These are phyloP conservation scores for Trichophyton simii DNA, from an alignment of 2,329 filamentous ascomycete species.

Conservation along the genomic window DNA sequence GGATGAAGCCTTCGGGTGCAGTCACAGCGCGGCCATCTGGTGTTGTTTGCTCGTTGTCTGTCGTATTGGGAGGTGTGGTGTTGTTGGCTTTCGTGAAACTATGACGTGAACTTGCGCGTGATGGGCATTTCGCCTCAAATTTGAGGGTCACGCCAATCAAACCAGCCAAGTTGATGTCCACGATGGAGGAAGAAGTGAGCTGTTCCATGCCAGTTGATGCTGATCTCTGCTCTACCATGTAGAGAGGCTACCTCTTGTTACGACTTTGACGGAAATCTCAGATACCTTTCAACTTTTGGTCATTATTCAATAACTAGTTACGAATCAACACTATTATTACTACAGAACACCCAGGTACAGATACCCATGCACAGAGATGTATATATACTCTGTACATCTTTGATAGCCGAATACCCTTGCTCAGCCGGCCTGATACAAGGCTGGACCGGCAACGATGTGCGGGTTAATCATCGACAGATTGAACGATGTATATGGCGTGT, in stretches of 20 bases:
- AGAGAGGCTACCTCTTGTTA: background rate
- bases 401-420: background rate
- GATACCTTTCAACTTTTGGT: background rate
- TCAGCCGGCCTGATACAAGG: slow-evolving; percentile 67
- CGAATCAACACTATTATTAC: background rate
- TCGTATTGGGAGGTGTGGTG: background rate
- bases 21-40: background rate
- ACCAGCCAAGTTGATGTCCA: background rate
- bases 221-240: background rate
- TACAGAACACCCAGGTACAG: background rate
- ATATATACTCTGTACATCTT: background rate
- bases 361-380: no score
- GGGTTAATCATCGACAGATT: slow-evolving; percentile 63
- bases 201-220: background rate
- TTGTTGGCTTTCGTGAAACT: background rate
- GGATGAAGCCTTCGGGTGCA: background rate
- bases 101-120: background rate
- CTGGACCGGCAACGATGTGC: slow-evolving; percentile 58
- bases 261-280: background rate
- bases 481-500: slow-evolving; percentile 60
- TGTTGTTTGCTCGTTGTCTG: background rate
- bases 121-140: background rate
- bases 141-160: background rate
- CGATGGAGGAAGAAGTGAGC: background rate
- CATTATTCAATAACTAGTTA: background rate